These are phyloP conservation scores for Yarrowia keelungensis DNA, from an alignment of 805 yeast species.

Conservation along the genomic window DNA sequence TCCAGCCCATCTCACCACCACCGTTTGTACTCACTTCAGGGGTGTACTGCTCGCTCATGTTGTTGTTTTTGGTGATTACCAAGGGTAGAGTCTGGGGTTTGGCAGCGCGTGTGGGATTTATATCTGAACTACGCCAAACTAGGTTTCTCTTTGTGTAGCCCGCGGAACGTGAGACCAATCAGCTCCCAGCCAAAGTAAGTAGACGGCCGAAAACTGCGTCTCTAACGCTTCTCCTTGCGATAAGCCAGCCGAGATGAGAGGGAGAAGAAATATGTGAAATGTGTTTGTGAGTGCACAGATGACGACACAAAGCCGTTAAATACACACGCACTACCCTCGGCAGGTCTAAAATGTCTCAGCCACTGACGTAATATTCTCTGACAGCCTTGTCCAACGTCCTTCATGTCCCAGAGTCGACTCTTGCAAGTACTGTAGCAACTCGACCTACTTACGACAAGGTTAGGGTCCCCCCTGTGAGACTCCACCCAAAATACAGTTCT, in stretches of 20 bases:
- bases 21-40: constrained; percentile 17
- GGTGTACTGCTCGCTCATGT: constrained; percentile 38
- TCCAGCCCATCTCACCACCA: not conserved
- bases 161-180: constrained; percentile 6
- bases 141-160: constrained; percentile 17
- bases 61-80: constrained; percentile 1
- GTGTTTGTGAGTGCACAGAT: too few species aligned
- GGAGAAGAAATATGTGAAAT: too few species aligned
- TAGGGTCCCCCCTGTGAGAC: too few species aligned
- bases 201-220: constrained; percentile 10
- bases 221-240: constrained; percentile 2
- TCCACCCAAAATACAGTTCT: too few species aligned
- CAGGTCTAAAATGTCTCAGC: too few species aligned
- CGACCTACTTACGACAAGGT: not conserved
- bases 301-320: too few species aligned
- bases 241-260: not conserved
- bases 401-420: too few species aligned
- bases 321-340: too few species aligned
- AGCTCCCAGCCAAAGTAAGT: constrained; percentile 4
- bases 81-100: not conserved
- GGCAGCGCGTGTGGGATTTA: constrained; percentile 9
- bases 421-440: too few species aligned
- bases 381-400: too few species aligned
- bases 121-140: constrained; percentile 19
- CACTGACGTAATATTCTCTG: too few species aligned